Evolutionary conservation across 495 filamentous ascomycete species (phyloP).

Genomic region (Xylaria flabelliformis): DNA sequence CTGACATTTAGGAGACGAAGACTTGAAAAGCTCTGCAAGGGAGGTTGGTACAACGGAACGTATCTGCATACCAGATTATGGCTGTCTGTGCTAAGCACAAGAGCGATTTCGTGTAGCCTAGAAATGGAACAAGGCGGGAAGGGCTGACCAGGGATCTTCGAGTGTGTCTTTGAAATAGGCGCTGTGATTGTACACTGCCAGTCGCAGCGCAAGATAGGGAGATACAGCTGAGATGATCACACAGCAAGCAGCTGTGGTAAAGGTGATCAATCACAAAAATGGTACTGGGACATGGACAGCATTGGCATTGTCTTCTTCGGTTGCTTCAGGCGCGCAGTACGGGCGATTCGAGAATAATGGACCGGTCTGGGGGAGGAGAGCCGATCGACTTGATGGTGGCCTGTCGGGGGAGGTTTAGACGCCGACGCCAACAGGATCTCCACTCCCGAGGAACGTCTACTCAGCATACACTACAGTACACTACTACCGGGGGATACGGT

Average conservation of each 20-base stretch:
- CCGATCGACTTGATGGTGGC: conserved; percentile 7
- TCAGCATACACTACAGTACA: not conserved
- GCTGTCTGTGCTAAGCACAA: conserved; percentile 9
- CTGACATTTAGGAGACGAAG: not conserved
- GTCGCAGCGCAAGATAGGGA: not conserved
- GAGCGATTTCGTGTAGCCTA: conserved; percentile 10
- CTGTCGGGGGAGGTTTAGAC: conserved; percentile 13
- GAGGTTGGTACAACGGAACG: conserved; percentile 14
- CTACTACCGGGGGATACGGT: not conserved
- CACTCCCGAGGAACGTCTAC: conserved; percentile 16
- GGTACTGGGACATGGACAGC: not conserved
- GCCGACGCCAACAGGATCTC: conserved; percentile 16
- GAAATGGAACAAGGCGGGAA: conserved; percentile 6
- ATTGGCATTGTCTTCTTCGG: conserved; percentile 20
- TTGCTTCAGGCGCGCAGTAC: not conserved
- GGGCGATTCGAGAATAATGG: conserved; percentile 22
- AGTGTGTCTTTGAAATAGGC: not conserved
- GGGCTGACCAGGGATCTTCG: not conserved
- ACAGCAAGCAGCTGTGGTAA: conserved; percentile 18
- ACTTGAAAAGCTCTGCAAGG: not conserved
- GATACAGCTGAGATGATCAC: not conserved
- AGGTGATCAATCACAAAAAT: conserved; percentile 24
- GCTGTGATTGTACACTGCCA: not conserved
- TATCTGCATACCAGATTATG: conserved; percentile 9
- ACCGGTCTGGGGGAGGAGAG: conserved; percentile 6